A percentile compares a stretch with the other conserved stretches of the same genome.
These are phyloP conservation scores for Funneliformis geosporum DNA, from an alignment of 192 early-diverging fungal genomes.

Conservation along the genomic window DNA sequence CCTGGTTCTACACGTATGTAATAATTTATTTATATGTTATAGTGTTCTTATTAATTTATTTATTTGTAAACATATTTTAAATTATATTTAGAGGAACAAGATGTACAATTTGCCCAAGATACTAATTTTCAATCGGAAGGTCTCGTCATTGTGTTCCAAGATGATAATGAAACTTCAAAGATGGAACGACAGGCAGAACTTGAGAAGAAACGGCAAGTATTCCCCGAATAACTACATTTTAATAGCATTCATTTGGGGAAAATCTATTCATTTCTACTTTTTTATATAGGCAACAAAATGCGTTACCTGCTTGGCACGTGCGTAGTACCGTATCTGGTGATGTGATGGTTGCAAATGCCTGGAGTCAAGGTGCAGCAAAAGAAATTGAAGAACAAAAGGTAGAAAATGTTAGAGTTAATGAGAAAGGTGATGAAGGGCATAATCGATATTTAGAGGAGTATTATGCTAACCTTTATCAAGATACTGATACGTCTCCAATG, in stretches of 20 bases:
- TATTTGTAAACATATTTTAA: neutral
- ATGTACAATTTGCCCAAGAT: slow-evolving; percentile 65
- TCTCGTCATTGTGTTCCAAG: slow-evolving; percentile 72
- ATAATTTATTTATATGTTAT: neutral
- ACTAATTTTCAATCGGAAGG: slow-evolving; percentile 63
- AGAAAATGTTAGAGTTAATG: slow-evolving; percentile 41
- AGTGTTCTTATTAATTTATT: neutral
- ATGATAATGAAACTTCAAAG: slow-evolving; percentile 68
- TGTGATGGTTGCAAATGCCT: slow-evolving; percentile 40
- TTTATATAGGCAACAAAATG: slow-evolving; percentile 61
- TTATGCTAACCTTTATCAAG: slow-evolving; percentile 32
- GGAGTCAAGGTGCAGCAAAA: slow-evolving; percentile 39
- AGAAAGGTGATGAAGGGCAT: slow-evolving; percentile 47
- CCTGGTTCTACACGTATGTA: slow-evolving; percentile 7
- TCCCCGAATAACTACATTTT: neutral
- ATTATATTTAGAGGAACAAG: slow-evolving; percentile 51
- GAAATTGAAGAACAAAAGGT: slow-evolving; percentile 46
- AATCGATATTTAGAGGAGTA: slow-evolving; percentile 25
- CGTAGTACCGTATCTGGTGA: slow-evolving; percentile 70
- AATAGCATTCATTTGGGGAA: neutral
- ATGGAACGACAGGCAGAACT: slow-evolving; percentile 64
- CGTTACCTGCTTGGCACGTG: slow-evolving; percentile 77
- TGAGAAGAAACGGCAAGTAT: slow-evolving; percentile 54
- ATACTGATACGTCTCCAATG: slow-evolving; percentile 27
- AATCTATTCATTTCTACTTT: neutral